A percentile compares a stretch with the other conserved stretches of the same genome.
Evolutionary conservation across 2,329 filamentous ascomycete genomes (phyloP).

Genomic region (Clarireedia sp.): DNA sequence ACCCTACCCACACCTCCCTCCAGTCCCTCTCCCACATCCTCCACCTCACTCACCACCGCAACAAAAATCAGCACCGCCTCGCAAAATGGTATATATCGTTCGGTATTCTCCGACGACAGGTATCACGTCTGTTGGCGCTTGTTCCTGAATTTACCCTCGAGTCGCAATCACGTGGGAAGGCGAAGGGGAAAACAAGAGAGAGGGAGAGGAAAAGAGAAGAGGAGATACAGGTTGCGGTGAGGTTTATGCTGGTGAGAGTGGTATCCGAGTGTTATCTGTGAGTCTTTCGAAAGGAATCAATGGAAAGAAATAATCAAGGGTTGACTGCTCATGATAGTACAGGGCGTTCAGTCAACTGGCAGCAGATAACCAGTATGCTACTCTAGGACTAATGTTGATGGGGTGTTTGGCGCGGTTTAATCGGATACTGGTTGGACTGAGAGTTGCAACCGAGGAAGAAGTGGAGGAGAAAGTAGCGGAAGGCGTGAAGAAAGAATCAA

Average conservation of each 20-base stretch:
- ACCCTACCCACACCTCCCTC: conserved; percentile 3
- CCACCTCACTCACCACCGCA: conserved; percentile 68
- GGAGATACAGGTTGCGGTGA: conserved; percentile 22
- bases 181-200: conserved; percentile 12
- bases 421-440: conserved; percentile 34
- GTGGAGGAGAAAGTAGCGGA: neutral
- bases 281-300: conserved; percentile 19
- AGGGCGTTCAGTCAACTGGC: conserved; percentile 59
- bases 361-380: conserved; percentile 64
- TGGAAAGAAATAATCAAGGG: neutral
- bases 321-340: conserved; percentile 28
- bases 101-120: conserved; percentile 59
- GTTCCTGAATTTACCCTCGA: conserved; percentile 4
- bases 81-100: conserved; percentile 77
- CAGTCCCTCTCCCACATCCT: conserved; percentile 47
- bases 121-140: conserved; percentile 43
- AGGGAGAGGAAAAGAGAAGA: conserved; percentile 26
- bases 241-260: conserved; percentile 35
- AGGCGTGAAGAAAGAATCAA: neutral
- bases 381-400: conserved; percentile 62
- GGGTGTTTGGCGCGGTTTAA: conserved; percentile 54
- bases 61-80: conserved; percentile 82
- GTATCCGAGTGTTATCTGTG: conserved; percentile 39
- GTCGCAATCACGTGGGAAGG: conserved; percentile 1
- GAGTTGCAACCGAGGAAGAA: conserved; percentile 11